Evolutionary conservation across 2,329 filamentous ascomycete genomes (phyloP).

Genomic region (Colletotrichum eremochloae): DNA sequence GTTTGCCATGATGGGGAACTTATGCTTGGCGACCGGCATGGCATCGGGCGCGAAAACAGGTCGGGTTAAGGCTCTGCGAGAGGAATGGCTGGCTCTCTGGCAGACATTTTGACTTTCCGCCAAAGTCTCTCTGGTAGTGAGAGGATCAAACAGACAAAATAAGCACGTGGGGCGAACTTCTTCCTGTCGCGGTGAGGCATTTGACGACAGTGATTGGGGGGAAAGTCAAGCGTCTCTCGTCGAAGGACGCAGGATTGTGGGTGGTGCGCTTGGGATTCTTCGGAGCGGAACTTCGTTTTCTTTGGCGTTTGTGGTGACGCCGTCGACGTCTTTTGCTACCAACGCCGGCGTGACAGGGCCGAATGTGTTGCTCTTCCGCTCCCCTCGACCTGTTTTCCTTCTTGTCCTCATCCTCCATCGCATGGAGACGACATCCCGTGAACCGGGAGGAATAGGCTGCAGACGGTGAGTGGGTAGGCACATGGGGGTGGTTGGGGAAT

Average conservation of each 20-base stretch:
- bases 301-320: slow-evolving; percentile 25
- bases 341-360: slow-evolving; percentile 15
- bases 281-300: slow-evolving; percentile 26
- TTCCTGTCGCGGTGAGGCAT: slow-evolving; percentile 32
- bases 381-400: not conserved
- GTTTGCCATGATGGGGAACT: slow-evolving; percentile 4
- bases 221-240: slow-evolving; percentile 11
- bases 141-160: slow-evolving; percentile 14
- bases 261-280: slow-evolving; percentile 34
- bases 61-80: not conserved
- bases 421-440: slow-evolving; percentile 28
- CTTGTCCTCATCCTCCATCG: slow-evolving; percentile 20
- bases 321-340: slow-evolving; percentile 22
- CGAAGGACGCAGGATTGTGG: slow-evolving; percentile 29
- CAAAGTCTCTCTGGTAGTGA: not conserved
- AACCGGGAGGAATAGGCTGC: slow-evolving; percentile 25
- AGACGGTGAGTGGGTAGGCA: slow-evolving; percentile 31
- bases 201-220: slow-evolving; percentile 38
- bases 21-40: slow-evolving; percentile 17
- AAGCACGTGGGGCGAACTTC: slow-evolving; percentile 24
- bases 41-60: slow-evolving; percentile 11
- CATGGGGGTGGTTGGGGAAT: slow-evolving; percentile 31
- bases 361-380: slow-evolving; percentile 5
- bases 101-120: slow-evolving; percentile 24
- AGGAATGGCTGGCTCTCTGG: slow-evolving; percentile 10